Evolutionary conservation across 176 grass and related monocot species (phyloP), one percentile per base, ranked within the genome.

Genomic region (Thalia dealbata): DNA sequence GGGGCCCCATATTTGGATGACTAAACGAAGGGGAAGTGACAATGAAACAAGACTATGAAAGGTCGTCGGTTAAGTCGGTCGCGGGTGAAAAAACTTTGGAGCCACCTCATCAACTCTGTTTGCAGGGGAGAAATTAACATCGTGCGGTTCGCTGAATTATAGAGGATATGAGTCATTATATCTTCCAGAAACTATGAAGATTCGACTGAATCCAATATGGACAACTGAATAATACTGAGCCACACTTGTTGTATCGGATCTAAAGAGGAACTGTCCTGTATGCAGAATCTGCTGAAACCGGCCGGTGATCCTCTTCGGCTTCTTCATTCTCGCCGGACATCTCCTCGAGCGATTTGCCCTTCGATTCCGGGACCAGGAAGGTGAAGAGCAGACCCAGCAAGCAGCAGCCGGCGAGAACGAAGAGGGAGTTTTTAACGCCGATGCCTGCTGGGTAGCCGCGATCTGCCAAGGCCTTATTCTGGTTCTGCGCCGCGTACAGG

Each of bases 291-390:
- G 51, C 51, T 52, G 51, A 18, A 52, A 16, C 51, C 15, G 32
- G 32, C 4, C n/a, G n/a, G n/a, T 52, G 15, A 18, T 89, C 83
- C 3, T 55, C 79, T 6, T 29, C 64, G 7, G 78, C 83, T 0
- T 83, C 83, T 0, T 83, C 74, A 9, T 54, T 75, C 64, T 90
- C 87, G 1, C 78, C 54, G n/a, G 87, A 82, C 80, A 86, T 81
- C 73, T 90, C 87, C 78, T 89, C 87, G 10, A 89, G 80, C 19
- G 87, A 89, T 55, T 81, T 89, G 13, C 87, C 87, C 69, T 86
- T 90, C 0, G 87, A 58, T 73, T 90, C 87, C 9, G 87, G 87
- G 66, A 90, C 87, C 1, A 86, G 75, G 55, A 89, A 83, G 0
- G 83, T 85, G 67, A 78, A 74, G 3, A 81, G 0, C 25, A 90